Evolutionary conservation across 495 filamentous ascomycete species (phyloP).

Genomic region (Xylaria nigripes): DNA sequence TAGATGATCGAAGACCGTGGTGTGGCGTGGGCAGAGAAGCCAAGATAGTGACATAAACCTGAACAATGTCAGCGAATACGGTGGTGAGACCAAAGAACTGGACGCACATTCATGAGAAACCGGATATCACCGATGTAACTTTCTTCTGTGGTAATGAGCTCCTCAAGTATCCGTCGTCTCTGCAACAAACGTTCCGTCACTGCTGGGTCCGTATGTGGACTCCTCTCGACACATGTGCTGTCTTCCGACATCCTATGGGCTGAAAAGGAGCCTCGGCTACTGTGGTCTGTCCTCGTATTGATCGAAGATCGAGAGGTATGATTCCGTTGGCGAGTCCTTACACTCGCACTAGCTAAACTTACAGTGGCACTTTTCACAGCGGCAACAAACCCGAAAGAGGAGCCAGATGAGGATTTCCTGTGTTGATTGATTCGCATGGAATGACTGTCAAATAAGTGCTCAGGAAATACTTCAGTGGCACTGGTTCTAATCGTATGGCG

Average conservation of each 20-base stretch:
- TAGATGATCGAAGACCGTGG: slow-evolving; percentile 47
- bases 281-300: slow-evolving; percentile 51
- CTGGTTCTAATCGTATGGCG: slow-evolving; percentile 23
- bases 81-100: neutral
- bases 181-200: slow-evolving; percentile 62
- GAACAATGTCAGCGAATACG: slow-evolving; percentile 2
- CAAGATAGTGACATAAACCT: slow-evolving; percentile 63
- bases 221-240: slow-evolving; percentile 47
- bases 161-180: slow-evolving; percentile 69
- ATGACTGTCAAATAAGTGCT: slow-evolving; percentile 27
- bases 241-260: slow-evolving; percentile 59
- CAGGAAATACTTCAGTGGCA: slow-evolving; percentile 40
- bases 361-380: slow-evolving; percentile 69
- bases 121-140: slow-evolving; percentile 82
- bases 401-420: slow-evolving; percentile 56
- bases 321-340: slow-evolving; percentile 50
- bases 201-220: slow-evolving; percentile 56
- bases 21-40: slow-evolving; percentile 52
- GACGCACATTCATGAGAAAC: slow-evolving; percentile 70
- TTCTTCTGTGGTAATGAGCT: slow-evolving; percentile 77
- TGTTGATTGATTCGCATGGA: slow-evolving; percentile 29
- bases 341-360: slow-evolving; percentile 61
- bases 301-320: slow-evolving; percentile 44
- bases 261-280: slow-evolving; percentile 53
- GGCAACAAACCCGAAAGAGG: slow-evolving; percentile 65